phyloP scores from a whole-genome alignment of 2,329 filamentous ascomycete genomes.

The Fusarium sp. region DNA sequence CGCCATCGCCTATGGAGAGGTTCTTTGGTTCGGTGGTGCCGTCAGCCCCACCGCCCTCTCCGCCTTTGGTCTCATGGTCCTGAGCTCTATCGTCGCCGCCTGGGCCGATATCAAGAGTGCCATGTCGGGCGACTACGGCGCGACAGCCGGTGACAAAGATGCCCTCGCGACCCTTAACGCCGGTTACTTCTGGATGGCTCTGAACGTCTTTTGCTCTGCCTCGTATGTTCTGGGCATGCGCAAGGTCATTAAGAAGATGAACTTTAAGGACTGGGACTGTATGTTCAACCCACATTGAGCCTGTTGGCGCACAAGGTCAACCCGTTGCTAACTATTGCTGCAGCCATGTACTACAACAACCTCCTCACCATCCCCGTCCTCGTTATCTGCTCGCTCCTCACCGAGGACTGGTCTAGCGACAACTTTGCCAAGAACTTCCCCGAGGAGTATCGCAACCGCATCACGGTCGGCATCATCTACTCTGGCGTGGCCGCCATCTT shows the following conservation, averaged over 20 bases:
- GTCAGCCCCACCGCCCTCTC: constrained; percentile 87
- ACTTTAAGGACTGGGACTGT: constrained; percentile 99
- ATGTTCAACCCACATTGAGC: constrained; percentile 54
- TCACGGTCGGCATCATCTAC: constrained; percentile 89
- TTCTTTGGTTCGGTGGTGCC: constrained; percentile 95
- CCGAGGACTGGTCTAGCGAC: constrained; percentile 88
- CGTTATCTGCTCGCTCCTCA: constrained; percentile 77
- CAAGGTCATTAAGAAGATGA: constrained; percentile 98
- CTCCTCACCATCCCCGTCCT: constrained; percentile 94
- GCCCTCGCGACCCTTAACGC: constrained; percentile 90
- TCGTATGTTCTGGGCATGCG: constrained; percentile 91
- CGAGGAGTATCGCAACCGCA: constrained; percentile 73
- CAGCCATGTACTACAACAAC: constrained; percentile 99
- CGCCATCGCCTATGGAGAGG: constrained; percentile 96
- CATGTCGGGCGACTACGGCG: constrained; percentile 62
- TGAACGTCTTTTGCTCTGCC: constrained; percentile 95
- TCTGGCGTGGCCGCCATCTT: constrained; percentile 93
- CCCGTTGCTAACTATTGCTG: constrained; percentile 41
- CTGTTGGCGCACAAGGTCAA: background rate
- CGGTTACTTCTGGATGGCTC: constrained; percentile 96
- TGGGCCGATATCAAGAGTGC: constrained; percentile 97
- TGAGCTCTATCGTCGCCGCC: constrained; percentile 91
- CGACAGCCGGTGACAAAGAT: constrained; percentile 56
- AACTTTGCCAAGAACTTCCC: constrained; percentile 93
- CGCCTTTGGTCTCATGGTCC: constrained; percentile 94